Evolutionary conservation across 257 asterid species (phyloP).

Genomic region (Hygrophila difformis): DNA sequence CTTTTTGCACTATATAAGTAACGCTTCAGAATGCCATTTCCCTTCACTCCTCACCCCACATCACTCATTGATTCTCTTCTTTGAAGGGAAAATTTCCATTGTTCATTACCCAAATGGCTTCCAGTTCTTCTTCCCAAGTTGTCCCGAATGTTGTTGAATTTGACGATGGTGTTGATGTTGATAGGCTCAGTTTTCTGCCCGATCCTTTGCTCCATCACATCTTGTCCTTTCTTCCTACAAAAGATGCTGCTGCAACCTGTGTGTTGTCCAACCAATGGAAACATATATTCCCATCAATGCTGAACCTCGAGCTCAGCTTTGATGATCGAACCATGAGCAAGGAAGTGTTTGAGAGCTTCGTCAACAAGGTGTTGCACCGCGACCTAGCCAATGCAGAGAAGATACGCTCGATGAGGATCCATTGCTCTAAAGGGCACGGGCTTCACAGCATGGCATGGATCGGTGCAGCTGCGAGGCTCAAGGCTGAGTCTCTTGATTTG

Average conservation of each 20-base stretch:
- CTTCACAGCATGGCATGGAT: background rate
- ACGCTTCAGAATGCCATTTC: too few relatives aligned
- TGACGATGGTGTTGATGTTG: background rate
- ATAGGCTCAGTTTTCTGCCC: constrained; percentile 7
- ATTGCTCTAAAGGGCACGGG: background rate
- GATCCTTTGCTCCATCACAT: background rate
- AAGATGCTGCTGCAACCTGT: background rate
- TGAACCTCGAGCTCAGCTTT: background rate
- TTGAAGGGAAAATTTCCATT: too few relatives aligned
- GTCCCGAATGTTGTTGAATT: background rate
- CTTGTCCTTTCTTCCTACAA: constrained; percentile 6
- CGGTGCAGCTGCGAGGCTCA: background rate
- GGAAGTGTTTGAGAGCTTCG: background rate
- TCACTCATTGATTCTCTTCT: too few relatives aligned
- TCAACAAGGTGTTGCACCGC: background rate
- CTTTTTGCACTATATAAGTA: too few relatives aligned
- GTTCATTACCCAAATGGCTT: too few relatives aligned
- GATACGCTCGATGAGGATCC: background rate
- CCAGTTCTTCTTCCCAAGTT: too few relatives aligned
- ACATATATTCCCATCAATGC: background rate
- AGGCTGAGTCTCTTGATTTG: background rate
- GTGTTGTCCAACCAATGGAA: background rate
- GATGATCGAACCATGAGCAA: background rate
- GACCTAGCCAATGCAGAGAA: background rate
- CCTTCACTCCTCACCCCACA: too few relatives aligned